phyloP scores from a whole-genome alignment of 78 protist species.

The Trichosphaerium sp. region DNA sequence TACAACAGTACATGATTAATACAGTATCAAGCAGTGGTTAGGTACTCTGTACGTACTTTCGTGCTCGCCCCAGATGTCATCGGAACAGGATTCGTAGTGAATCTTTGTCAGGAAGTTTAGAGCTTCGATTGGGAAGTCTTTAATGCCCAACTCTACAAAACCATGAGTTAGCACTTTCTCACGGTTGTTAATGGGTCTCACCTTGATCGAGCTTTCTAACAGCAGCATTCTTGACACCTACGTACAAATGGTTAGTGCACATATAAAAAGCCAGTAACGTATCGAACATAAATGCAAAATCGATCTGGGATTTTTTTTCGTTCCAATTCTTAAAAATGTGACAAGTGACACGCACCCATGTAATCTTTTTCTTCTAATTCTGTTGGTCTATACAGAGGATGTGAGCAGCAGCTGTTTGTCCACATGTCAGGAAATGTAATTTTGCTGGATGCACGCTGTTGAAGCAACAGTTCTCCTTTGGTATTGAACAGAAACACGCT shows the following conservation, averaged over 20 bases:
- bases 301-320: neutral
- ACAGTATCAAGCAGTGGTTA: neutral
- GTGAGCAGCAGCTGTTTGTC: conserved; percentile 87
- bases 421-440: conserved; percentile 74
- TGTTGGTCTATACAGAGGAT: too few species aligned
- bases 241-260: neutral
- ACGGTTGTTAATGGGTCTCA: too few species aligned
- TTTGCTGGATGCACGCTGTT: conserved; percentile 68
- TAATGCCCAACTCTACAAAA: conserved; percentile 14
- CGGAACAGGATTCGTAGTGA: conserved; percentile 44
- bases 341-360: too few species aligned
- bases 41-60: conserved; percentile 40
- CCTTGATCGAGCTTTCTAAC: conserved; percentile 66
- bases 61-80: conserved; percentile 75
- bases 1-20: neutral
- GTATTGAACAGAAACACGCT: conserved; percentile 65
- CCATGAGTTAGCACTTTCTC: too few species aligned
- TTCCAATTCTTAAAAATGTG: too few species aligned
- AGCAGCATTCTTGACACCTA: conserved; percentile 66
- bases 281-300: neutral
- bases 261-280: neutral
- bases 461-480: conserved; percentile 53
- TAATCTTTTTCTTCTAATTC: too few species aligned
- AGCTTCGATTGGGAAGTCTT: conserved; percentile 1
- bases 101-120: conserved; percentile 48